phyloP scores from a whole-genome alignment of 192 early-diverging fungal genomes.

The Coemansia sp. region DNA sequence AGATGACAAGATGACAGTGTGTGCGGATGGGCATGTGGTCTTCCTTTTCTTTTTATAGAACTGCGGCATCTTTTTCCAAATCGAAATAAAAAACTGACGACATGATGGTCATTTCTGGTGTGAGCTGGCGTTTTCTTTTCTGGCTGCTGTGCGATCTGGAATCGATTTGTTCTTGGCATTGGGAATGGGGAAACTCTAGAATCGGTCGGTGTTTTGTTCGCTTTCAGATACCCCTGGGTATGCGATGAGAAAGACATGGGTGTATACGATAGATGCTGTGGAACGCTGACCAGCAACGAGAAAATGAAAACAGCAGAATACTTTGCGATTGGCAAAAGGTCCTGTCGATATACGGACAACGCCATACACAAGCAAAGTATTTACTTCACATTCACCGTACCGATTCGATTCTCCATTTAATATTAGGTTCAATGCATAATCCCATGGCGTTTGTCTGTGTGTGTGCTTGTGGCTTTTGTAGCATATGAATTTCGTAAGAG shows the following conservation, averaged over 20 bases:
- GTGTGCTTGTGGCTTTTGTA: background rate
- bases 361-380: background rate
- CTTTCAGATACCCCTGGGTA: too few relatives aligned
- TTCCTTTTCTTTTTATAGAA: conserved; percentile 8
- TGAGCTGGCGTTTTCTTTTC: background rate
- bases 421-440: background rate
- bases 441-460: background rate
- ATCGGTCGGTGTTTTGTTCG: background rate
- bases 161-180: background rate
- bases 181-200: too few relatives aligned
- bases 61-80: background rate
- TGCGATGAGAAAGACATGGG: too few relatives aligned
- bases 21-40: too few relatives aligned
- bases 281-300: background rate
- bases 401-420: background rate
- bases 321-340: conserved; percentile 1
- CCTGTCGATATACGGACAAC: background rate
- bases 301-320: background rate
- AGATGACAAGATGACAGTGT: background rate
- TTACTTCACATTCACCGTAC: background rate
- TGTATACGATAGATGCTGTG: too few relatives aligned
- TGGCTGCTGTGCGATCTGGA: background rate
- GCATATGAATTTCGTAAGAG: background rate
- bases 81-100: background rate
- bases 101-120: background rate